These are phyloP conservation scores for Volutella citrinella DNA, from an alignment of 2,329 filamentous ascomycete species.

Conservation along the genomic window DNA sequence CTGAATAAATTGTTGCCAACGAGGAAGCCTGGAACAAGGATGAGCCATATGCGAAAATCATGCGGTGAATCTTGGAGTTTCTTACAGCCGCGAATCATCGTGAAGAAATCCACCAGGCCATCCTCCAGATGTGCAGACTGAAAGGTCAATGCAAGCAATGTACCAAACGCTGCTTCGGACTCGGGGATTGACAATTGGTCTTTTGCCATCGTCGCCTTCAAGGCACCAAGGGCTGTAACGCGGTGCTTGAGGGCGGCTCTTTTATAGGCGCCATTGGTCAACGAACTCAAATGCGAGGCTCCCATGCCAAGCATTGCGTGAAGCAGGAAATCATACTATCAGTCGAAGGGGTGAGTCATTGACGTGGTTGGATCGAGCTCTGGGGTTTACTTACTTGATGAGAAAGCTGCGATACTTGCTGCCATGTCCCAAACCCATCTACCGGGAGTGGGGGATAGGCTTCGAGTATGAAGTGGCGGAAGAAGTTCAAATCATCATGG, in stretches of 20 bases:
- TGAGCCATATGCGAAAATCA: not conserved
- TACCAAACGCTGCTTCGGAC: conserved; percentile 35
- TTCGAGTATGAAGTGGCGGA: conserved; percentile 49
- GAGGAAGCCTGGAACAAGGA: conserved; percentile 20
- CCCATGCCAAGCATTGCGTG: conserved; percentile 41
- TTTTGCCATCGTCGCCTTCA: conserved; percentile 33
- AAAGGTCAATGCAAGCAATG: conserved; percentile 35
- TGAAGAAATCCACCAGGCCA: conserved; percentile 37
- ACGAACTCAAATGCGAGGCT: conserved; percentile 35
- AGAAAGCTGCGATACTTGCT: conserved; percentile 33
- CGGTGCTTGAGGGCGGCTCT: conserved; percentile 33
- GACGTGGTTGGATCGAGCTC: too few relatives aligned
- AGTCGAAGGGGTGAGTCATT: conserved; percentile 2
- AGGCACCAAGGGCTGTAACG: conserved; percentile 32
- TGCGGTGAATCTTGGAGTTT: conserved; percentile 3
- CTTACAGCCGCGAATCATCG: conserved; percentile 37
- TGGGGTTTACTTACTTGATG: conserved; percentile 34
- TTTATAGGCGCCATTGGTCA: conserved; percentile 19
- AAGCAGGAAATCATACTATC: conserved; percentile 38
- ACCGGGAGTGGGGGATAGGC: conserved; percentile 41
- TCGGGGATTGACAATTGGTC: conserved; percentile 27
- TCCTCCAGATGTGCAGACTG: conserved; percentile 38
- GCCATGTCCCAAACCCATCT: conserved; percentile 34
- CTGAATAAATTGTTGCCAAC: conserved; percentile 19
- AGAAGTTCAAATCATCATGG: conserved; percentile 47